phyloP scores from a whole-genome alignment of 257 asterid species.

The Salvia splendens region DNA sequence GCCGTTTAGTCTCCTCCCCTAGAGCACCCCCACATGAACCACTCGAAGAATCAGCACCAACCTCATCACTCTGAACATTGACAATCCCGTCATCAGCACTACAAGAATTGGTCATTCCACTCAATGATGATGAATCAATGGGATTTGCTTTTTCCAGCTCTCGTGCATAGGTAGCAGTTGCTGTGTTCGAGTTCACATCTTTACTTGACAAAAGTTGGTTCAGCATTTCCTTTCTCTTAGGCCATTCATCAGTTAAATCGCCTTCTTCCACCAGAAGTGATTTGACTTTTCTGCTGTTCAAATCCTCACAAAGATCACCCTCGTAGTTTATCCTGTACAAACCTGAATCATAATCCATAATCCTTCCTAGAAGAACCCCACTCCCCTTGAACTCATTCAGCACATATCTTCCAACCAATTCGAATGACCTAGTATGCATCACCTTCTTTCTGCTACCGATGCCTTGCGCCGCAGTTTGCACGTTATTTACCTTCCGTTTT shows the following conservation, averaged over 20 bases:
- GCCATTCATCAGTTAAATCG: slow-evolving; percentile 59
- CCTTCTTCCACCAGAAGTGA: slow-evolving; percentile 52
- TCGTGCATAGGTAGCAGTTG: slow-evolving; percentile 25
- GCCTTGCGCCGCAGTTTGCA: slow-evolving; percentile 42
- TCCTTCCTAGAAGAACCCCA: slow-evolving; percentile 66
- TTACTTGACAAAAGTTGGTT: slow-evolving; percentile 42
- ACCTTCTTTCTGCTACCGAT: slow-evolving; percentile 49
- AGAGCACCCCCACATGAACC: slow-evolving; percentile 50
- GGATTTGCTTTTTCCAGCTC: slow-evolving; percentile 9
- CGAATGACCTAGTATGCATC: slow-evolving; percentile 46
- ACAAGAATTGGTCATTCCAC: slow-evolving; percentile 24
- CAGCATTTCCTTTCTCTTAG: slow-evolving; percentile 50
- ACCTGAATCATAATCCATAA: slow-evolving; percentile 54
- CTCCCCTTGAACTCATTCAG: slow-evolving; percentile 65
- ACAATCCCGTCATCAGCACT: slow-evolving; percentile 25
- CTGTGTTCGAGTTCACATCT: slow-evolving; percentile 32
- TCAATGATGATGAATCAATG: slow-evolving; percentile 21
- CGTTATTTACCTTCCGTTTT: slow-evolving; percentile 63
- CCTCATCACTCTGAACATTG: slow-evolving; percentile 28
- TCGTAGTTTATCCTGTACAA: slow-evolving; percentile 72
- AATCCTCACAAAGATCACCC: slow-evolving; percentile 80
- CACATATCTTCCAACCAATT: slow-evolving; percentile 64
- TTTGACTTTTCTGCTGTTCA: slow-evolving; percentile 54
- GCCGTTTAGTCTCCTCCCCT: slow-evolving; percentile 37
- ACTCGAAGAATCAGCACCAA: slow-evolving; percentile 43